Base-by-base conservation (phyloP, 2,329 filamentous ascomycete species). In the Claviceps arundinis region DNA sequence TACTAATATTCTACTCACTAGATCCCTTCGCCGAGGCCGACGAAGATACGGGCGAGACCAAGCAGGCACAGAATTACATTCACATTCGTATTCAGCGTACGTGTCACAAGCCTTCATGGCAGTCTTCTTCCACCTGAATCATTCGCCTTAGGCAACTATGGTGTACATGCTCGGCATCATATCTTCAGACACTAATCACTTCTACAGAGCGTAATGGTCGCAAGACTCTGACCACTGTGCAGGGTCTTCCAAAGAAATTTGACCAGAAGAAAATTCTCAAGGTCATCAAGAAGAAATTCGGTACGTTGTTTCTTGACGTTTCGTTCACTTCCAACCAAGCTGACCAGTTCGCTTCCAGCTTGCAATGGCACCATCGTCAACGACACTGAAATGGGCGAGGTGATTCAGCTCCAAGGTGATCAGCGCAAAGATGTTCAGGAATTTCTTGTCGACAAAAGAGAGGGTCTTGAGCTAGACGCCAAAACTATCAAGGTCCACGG, bases 21-120 rank as follows among this genome's bases (percentile, higher is more conserved):
- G 93, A 98, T 85, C 93, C 93, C 86, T 98, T 98, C 89, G 93
- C 93, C 85, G 93, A 97, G 88, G 93, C 90, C 83, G 93, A 96
- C 88, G 91, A 96, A 85, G 90, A 95, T 74, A 89, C 86, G 73
- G 90, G 89, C 80, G 87, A 95, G 77, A 85, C 83, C 71, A 93
- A 93, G 76, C 87, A 93, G 80, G 84, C 87, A 71, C 88, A 95
- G 76, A 94, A 95, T 75, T 95, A 96, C 73, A 95, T 97, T 73
- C 93, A 97, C 77, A 97, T 98, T 74, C 90, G 93, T 75, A 97
- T 97, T 71, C 93, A 98, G 73, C 93, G 91, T 97, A 84, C 68
- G 86, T 47, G 53, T 52, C 50, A 51, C 52, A 3, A 42, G n/a
- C 13, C n/a, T 24, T 17, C 13, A 37, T 38, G 34, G 14, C 37